phyloP scores from a whole-genome alignment of 108 stramenopile species.

The Bacterosira constricta region DNA sequence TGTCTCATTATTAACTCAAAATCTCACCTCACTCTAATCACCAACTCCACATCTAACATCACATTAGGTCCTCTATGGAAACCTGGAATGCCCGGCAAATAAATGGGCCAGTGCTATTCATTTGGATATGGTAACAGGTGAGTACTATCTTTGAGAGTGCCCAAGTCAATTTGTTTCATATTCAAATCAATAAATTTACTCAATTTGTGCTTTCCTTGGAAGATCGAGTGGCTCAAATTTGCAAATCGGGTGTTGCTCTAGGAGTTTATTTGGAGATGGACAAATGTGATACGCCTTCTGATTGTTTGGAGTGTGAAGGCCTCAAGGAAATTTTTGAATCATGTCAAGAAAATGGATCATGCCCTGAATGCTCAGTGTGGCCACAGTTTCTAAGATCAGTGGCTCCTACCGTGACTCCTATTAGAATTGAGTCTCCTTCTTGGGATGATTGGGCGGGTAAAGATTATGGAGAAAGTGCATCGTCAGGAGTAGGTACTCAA shows the following conservation, averaged over 20 bases:
- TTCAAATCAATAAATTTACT: too few relatives aligned
- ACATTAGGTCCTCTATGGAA: constrained; percentile 38
- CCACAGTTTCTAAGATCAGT: constrained; percentile 20
- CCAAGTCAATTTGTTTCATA: too few relatives aligned
- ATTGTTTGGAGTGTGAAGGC: constrained; percentile 41
- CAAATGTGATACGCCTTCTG: constrained; percentile 26
- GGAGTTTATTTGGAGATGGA: constrained; percentile 43
- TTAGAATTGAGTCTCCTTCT: constrained; percentile 30
- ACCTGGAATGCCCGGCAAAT: constrained; percentile 41
- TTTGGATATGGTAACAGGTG: constrained; percentile 34
- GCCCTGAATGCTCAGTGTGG: constrained; percentile 38
- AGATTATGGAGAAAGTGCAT: too few relatives aligned
- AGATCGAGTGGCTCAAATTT: constrained; percentile 27
- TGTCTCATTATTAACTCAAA: too few relatives aligned
- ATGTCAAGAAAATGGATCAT: constrained; percentile 35
- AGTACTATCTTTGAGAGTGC: too few relatives aligned
- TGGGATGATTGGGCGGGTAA: constrained; percentile 25
- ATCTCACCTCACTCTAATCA: too few relatives aligned
- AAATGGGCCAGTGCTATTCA: constrained; percentile 36
- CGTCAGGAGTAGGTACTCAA: too few relatives aligned
- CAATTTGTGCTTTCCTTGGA: too few relatives aligned
- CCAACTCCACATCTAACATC: too few relatives aligned
- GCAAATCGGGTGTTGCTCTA: constrained; percentile 36
- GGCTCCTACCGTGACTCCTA: constrained; percentile 42
- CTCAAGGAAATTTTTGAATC: constrained; percentile 40